Conservation (phyloP, 768 basidiomycete genomes). For the Trametes meyenii region DNA sequence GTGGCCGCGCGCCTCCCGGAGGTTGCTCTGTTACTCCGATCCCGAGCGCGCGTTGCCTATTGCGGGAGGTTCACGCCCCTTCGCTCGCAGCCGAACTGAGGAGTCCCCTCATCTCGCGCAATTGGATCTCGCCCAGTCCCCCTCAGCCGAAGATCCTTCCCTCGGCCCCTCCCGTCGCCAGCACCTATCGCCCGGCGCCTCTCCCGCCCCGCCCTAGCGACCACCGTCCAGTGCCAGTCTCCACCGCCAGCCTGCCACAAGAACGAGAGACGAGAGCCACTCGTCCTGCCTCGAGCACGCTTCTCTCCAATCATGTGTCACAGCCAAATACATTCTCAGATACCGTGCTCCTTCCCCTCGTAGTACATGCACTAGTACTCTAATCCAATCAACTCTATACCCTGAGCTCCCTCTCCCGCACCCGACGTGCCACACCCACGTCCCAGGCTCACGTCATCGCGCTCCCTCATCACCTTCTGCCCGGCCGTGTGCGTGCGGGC, state of each 20-base stretch:
- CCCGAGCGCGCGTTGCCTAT: conserved; percentile 11
- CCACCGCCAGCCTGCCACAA: background rate
- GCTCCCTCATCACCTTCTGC: conserved; percentile 2
- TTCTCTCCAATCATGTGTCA: background rate
- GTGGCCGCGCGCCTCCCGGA: conserved; percentile 6
- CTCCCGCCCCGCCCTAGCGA: conserved; percentile 12
- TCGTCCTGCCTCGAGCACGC: background rate
- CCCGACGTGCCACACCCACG: no score
- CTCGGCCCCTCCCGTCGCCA: conserved; percentile 21
- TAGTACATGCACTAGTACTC: no score
- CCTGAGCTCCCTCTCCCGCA: no score
- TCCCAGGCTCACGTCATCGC: conserved; percentile 11
- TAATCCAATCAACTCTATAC: background rate
- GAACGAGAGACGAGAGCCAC: background rate
- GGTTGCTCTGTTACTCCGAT: conserved; percentile 15
- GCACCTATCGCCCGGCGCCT: conserved; percentile 1
- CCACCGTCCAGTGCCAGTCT: background rate
- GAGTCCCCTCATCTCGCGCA: conserved; percentile 25
- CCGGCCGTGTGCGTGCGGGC: background rate
- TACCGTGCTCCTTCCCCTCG: no score
- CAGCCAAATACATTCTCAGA: no score
- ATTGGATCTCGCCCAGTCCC: conserved; percentile 20
- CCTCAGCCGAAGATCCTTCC: conserved; percentile 27
- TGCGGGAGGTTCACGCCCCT: conserved; percentile 14
- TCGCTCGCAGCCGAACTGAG: conserved; percentile 28